phyloP scores from a whole-genome alignment of 2,329 filamentous ascomycete species.

The Gnomoniopsis smithogilvyi region DNA sequence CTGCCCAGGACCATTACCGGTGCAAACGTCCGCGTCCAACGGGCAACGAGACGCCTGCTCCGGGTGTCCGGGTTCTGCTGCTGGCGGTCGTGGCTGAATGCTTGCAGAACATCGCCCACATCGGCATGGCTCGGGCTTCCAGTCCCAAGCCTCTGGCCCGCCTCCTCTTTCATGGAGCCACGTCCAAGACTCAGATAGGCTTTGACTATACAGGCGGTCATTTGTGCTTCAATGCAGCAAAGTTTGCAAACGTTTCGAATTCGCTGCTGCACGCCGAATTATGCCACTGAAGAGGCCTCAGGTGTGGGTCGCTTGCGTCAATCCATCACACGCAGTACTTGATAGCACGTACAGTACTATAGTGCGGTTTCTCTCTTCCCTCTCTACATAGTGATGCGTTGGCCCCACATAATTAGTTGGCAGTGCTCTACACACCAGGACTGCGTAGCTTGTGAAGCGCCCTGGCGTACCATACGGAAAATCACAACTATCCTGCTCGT shows the following conservation, averaged over 20 bases:
- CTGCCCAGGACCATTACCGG: neutral
- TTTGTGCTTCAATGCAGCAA: neutral
- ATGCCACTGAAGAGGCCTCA: neutral
- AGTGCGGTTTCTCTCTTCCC: too few relatives aligned
- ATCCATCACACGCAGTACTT: constrained; percentile 5
- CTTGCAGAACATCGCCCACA: constrained; percentile 4
- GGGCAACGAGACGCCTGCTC: neutral
- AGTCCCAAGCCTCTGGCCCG: constrained; percentile 13
- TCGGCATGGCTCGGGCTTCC: constrained; percentile 3
- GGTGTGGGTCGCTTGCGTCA: constrained; percentile 9
- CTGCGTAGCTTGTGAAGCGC: neutral
- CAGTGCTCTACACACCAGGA: too few relatives aligned
- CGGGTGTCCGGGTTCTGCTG: neutral
- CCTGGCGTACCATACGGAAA: neutral
- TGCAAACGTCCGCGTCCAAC: neutral
- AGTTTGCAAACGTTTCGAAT: neutral
- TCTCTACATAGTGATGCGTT: neutral
- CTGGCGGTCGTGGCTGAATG: constrained; percentile 10
- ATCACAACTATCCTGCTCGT: neutral
- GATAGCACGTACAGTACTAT: too few relatives aligned
- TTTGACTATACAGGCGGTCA: neutral
- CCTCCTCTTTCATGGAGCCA: constrained; percentile 1
- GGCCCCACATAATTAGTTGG: neutral
- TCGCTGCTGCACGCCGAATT: neutral
- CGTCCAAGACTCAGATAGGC: neutral